A percentile compares a stretch with the other conserved stretches of the same genome.
Evolutionary conservation across 495 filamentous ascomycete genomes (phyloP).

Genomic region (Poronia punctata): DNA sequence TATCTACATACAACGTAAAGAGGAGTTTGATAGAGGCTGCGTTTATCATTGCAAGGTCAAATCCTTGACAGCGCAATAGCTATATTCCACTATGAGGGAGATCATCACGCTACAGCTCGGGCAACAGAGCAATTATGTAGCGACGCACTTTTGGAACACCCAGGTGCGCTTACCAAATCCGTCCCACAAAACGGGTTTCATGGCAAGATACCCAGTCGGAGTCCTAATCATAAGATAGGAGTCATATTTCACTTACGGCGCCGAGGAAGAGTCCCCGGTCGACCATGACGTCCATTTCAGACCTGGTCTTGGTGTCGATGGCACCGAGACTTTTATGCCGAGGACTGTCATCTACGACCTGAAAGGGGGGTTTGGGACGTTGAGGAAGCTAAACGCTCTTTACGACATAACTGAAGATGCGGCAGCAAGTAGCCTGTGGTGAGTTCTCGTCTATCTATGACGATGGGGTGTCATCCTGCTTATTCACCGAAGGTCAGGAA

Average conservation of each 20-base stretch:
- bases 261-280: constrained; percentile 58
- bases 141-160: constrained; percentile 98
- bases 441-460: constrained; percentile 17
- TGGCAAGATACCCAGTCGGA: not conserved
- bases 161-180: constrained; percentile 42
- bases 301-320: constrained; percentile 74
- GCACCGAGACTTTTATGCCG: constrained; percentile 85
- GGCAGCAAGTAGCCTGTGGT: constrained; percentile 54
- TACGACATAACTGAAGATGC: constrained; percentile 61
- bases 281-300: constrained; percentile 93
- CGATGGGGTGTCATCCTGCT: constrained; percentile 3
- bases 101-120: constrained; percentile 92
- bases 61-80: too few species aligned
- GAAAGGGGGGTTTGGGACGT: constrained; percentile 82
- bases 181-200: not conserved
- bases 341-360: constrained; percentile 91
- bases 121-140: constrained; percentile 85
- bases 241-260: constrained; percentile 91
- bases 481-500: constrained; percentile 52
- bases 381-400: constrained; percentile 80
- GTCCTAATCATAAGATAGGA: constrained; percentile 48
- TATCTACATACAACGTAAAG: too few species aligned
- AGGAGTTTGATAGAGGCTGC: too few species aligned
- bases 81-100: constrained; percentile 72
- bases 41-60: too few species aligned